A percentile compares a stretch with the other conserved stretches of the same genome.
Conservation (phyloP, 2,329 filamentous ascomycete species). For the Neofusicoccum sp. region DNA sequence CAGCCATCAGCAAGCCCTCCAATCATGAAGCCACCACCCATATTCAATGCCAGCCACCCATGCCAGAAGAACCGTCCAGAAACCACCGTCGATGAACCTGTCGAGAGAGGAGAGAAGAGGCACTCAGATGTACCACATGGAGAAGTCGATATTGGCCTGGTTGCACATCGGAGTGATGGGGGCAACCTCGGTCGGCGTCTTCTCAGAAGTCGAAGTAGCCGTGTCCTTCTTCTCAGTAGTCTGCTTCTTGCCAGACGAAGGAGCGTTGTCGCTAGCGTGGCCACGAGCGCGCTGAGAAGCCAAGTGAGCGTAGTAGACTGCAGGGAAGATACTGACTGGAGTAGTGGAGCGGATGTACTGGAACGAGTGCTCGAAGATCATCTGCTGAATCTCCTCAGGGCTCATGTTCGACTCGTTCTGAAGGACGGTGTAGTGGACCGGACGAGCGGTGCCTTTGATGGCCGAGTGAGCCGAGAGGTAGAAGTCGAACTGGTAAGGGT, state of each 20-base stretch:
- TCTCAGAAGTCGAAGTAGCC: slow-evolving; percentile 30
- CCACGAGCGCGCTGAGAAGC: slow-evolving; percentile 75
- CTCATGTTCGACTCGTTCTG: slow-evolving; percentile 72
- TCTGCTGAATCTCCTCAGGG: slow-evolving; percentile 71
- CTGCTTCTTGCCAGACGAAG: slow-evolving; percentile 20
- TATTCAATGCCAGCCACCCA: not conserved
- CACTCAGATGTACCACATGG: slow-evolving; percentile 53
- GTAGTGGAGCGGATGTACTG: slow-evolving; percentile 91
- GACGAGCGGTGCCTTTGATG: slow-evolving; percentile 90
- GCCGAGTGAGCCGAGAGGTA: slow-evolving; percentile 71
- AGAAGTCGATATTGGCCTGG: slow-evolving; percentile 37
- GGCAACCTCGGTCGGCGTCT: slow-evolving; percentile 32
- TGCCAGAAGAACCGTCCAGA: not conserved
- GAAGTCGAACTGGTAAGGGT: slow-evolving; percentile 88
- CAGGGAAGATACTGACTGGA: slow-evolving; percentile 81
- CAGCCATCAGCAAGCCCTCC: not conserved
- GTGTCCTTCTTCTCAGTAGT: slow-evolving; percentile 23
- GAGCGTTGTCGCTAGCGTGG: slow-evolving; percentile 47
- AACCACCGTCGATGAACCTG: not conserved
- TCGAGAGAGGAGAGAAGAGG: not conserved
- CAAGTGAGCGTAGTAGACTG: slow-evolving; percentile 94
- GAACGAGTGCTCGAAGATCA: slow-evolving; percentile 94
- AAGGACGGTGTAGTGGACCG: slow-evolving; percentile 89
- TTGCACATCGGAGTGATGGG: slow-evolving; percentile 44
- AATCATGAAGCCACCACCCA: not conserved